Evolutionary conservation across 2,329 filamentous ascomycete species (phyloP).

Genomic region (Xylariales sp.): DNA sequence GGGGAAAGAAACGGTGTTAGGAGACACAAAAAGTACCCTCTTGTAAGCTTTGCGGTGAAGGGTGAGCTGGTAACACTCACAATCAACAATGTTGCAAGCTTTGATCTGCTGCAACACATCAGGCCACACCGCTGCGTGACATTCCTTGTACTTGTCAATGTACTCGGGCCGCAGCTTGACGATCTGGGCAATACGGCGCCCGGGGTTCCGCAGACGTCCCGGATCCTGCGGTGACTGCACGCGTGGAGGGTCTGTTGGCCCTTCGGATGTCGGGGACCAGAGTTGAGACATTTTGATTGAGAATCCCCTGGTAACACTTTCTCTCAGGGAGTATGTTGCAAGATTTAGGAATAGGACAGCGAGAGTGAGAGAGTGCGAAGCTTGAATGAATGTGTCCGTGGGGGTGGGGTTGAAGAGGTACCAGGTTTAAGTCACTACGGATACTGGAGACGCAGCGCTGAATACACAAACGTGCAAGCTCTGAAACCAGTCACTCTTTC

Average conservation of each 20-base stretch:
- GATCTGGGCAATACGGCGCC: conserved; percentile 64
- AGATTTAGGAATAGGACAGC: background rate
- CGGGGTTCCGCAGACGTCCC: conserved; percentile 32
- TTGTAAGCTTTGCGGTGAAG: background rate
- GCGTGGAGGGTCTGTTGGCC: conserved; percentile 1
- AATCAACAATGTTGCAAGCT: conserved; percentile 70
- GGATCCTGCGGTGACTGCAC: conserved; percentile 8
- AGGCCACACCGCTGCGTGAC: conserved; percentile 72
- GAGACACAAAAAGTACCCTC: background rate
- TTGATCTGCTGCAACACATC: conserved; percentile 73
- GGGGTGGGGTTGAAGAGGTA: no score
- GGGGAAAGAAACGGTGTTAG: background rate
- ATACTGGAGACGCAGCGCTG: no score
- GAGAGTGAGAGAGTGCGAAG: background rate
- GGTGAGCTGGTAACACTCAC: no score
- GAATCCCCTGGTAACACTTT: no score
- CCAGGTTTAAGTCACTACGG: no score
- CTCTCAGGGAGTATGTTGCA: no score
- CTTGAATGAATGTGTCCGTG: no score
- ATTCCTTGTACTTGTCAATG: conserved; percentile 66
- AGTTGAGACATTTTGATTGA: conserved; percentile 14
- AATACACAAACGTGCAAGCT: no score
- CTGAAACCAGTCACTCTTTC: no score
- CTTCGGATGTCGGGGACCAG: conserved; percentile 10
- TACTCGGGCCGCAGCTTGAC: conserved; percentile 66